Conservation (phyloP, 305 asterid species). For the Ajuga reptans region DNA sequence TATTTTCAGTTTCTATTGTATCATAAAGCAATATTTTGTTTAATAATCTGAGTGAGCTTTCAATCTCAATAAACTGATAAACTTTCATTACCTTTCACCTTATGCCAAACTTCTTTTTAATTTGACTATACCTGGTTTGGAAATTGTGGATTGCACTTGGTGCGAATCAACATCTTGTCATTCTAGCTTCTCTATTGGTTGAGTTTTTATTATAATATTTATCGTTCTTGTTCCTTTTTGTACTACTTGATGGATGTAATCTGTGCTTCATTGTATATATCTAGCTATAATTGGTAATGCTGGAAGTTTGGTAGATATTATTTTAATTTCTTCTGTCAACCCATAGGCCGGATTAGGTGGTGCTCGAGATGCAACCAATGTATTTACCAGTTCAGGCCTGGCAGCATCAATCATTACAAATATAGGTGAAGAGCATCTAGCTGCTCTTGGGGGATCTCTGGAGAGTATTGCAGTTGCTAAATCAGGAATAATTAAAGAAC, state of each 20-base stretch:
- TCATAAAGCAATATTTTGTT: not conserved
- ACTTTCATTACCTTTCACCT: not conserved
- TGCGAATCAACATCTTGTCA: not conserved
- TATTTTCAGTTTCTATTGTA: constrained; percentile 1
- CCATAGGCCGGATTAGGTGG: constrained; percentile 89
- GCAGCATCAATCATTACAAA: constrained; percentile 75
- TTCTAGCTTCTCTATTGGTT: constrained; percentile 9
- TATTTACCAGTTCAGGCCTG: constrained; percentile 54
- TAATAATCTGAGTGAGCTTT: not conserved
- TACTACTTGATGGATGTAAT: constrained; percentile 3
- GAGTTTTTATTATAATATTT: not conserved
- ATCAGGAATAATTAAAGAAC: constrained; percentile 83
- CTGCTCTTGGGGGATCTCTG: constrained; percentile 91
- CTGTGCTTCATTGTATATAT: not conserved
- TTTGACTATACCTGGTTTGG: not conserved
- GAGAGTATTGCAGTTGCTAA: constrained; percentile 85
- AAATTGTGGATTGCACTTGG: not conserved
- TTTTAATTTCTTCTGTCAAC: constrained; percentile 19
- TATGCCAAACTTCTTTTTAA: not conserved
- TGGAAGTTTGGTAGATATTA: not conserved
- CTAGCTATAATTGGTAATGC: not conserved
- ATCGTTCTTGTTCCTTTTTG: not conserved
- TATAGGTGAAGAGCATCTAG: constrained; percentile 85
- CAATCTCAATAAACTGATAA: not conserved
- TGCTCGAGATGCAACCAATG: constrained; percentile 93